These are phyloP conservation scores for Draba incana DNA, from an alignment of 345 rosid genomes.

Conservation along the genomic window DNA sequence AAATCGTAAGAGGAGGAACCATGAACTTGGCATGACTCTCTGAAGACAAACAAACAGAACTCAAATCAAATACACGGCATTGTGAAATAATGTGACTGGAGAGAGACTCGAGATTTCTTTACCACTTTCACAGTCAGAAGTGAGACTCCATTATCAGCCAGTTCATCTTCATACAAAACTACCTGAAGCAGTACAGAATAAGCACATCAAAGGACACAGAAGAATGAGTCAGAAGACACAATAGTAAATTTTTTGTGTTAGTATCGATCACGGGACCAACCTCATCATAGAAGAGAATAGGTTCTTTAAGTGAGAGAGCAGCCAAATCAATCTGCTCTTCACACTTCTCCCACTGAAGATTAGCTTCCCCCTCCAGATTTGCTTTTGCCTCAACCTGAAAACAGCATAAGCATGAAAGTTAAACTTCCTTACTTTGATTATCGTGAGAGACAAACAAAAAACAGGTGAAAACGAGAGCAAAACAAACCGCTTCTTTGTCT, in stretches of 20 bases:
- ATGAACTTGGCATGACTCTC: slow-evolving; percentile 96
- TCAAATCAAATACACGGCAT: neutral
- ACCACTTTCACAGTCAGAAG: slow-evolving; percentile 96
- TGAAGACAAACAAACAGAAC: slow-evolving; percentile 38
- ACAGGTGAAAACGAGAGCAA: slow-evolving; percentile 17
- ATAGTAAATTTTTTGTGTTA: neutral
- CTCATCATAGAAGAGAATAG: slow-evolving; percentile 99
- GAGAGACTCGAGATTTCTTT: slow-evolving; percentile 37
- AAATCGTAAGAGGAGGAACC: slow-evolving; percentile 95
- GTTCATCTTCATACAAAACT: slow-evolving; percentile 93
- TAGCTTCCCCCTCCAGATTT: slow-evolving; percentile 32
- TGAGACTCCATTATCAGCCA: slow-evolving; percentile 93
- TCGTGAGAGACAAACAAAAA: neutral
- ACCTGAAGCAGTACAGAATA: slow-evolving; percentile 55
- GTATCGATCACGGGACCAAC: slow-evolving; percentile 40
- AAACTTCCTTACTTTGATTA: neutral
- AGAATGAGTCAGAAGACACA: slow-evolving; percentile 11
- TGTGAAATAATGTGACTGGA: slow-evolving; percentile 15
- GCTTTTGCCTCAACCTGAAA: slow-evolving; percentile 33
- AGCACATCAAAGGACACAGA: neutral
- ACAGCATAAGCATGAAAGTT: slow-evolving; percentile 10
- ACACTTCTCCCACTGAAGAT: slow-evolving; percentile 80
- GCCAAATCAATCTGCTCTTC: slow-evolving; percentile 73
- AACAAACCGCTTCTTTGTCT: slow-evolving; percentile 50
- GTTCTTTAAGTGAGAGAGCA: slow-evolving; percentile 80